These are phyloP conservation scores for Silene noctiflora DNA, from an alignment of 179 eudicot species.

Conservation along the genomic window DNA sequence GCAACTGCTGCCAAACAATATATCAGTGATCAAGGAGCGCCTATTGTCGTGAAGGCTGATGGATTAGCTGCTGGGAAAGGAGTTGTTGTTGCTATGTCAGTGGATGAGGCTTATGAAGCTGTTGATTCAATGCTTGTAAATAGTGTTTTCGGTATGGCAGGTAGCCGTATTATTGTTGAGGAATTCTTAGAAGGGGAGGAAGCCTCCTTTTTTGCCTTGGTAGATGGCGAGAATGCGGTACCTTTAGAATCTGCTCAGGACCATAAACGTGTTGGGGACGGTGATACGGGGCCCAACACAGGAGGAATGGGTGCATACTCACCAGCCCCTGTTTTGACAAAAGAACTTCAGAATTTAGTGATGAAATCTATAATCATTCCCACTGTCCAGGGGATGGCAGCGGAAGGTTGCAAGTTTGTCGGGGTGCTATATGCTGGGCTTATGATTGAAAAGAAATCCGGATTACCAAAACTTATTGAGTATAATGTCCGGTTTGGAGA, in stretches of 20 bases:
- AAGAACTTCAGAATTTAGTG: slow-evolving; percentile 64
- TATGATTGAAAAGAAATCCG: slow-evolving; percentile 92
- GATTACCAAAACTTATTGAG: slow-evolving; percentile 86
- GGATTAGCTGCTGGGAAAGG: slow-evolving; percentile 98
- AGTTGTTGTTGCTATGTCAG: slow-evolving; percentile 78
- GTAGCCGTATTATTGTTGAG: slow-evolving; percentile 69
- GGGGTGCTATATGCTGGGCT: slow-evolving; percentile 93
- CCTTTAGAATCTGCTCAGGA: slow-evolving; percentile 96
- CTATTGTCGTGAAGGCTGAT: slow-evolving; percentile 86
- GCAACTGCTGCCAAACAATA: slow-evolving; percentile 75
- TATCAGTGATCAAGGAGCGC: slow-evolving; percentile 78
- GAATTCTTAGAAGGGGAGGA: slow-evolving; percentile 94
- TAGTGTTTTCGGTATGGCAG: slow-evolving; percentile 78
- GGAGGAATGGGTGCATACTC: slow-evolving; percentile 99
- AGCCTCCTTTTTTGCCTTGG: slow-evolving; percentile 88
- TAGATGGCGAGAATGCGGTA: slow-evolving; percentile 86
- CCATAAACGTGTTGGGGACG: slow-evolving; percentile 94
- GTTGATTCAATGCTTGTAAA: slow-evolving; percentile 86
- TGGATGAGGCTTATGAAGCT: slow-evolving; percentile 77
- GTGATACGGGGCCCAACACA: slow-evolving; percentile 91
- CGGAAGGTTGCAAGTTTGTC: slow-evolving; percentile 92
- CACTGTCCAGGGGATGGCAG: slow-evolving; percentile 80
- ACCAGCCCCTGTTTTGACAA: slow-evolving; percentile 86
- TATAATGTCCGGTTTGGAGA: slow-evolving; percentile 96
- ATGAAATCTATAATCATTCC: slow-evolving; percentile 81